Conservation (phyloP, 352 stramenopile genomes). For the Globisporangium yorkense region DNA sequence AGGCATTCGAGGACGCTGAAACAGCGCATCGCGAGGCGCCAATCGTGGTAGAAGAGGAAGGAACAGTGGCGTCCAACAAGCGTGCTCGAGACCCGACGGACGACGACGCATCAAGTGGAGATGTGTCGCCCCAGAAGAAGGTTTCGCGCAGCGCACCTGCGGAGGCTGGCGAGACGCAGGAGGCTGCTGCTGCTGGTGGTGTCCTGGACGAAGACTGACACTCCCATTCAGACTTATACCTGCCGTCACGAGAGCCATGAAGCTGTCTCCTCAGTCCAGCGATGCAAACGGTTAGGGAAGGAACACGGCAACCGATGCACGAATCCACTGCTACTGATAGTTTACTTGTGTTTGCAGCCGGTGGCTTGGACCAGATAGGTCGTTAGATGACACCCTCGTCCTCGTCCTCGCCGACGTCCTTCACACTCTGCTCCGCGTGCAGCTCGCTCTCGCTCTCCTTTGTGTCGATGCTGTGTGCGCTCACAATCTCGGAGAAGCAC, state of each 20-base stretch:
- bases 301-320: neutral
- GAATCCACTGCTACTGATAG: neutral
- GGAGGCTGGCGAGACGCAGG: neutral
- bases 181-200: neutral
- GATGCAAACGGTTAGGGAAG: neutral
- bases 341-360: neutral
- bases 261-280: no score
- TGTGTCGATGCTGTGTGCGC: conserved; percentile 65
- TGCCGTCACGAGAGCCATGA: no score
- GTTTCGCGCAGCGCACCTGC: neutral
- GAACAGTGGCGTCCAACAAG: conserved; percentile 1
- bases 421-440: conserved; percentile 11
- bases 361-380: neutral
- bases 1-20: neutral
- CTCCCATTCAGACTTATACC: neutral
- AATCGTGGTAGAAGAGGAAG: neutral
- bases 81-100: conserved; percentile 4
- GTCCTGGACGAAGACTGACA: neutral
- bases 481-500: conserved; percentile 83
- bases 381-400: conserved; percentile 44
- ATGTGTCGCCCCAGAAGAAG: conserved; percentile 10
- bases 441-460: conserved; percentile 16
- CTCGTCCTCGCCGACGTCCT: conserved; percentile 23
- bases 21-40: neutral
- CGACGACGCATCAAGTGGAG: neutral